phyloP scores from a whole-genome alignment of 2,329 filamentous ascomycete genomes.

The Orbilia javanica region DNA sequence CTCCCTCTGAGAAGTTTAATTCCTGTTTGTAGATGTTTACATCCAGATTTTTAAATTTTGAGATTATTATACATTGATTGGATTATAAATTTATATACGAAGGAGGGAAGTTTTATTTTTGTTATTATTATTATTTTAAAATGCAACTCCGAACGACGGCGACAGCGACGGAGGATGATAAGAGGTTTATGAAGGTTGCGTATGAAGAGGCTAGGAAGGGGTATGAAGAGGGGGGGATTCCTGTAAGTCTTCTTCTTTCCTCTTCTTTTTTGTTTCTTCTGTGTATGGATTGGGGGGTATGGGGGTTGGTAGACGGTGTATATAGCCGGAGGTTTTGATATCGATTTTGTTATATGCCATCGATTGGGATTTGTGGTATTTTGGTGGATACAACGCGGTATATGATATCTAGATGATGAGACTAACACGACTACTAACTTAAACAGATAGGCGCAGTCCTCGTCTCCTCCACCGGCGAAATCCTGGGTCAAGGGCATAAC shows the following conservation, averaged over 20 bases:
- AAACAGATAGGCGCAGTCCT: constrained; percentile 71
- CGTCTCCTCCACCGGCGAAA: constrained; percentile 76
- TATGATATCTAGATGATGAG: neutral
- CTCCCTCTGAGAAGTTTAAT: too few relatives aligned
- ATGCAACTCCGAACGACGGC: neutral
- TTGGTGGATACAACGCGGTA: neutral
- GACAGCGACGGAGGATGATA: constrained; percentile 23
- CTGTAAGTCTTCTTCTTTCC: constrained; percentile 64
- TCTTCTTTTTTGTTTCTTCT: neutral
- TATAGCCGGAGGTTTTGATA: neutral
- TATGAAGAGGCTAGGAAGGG: constrained; percentile 68
- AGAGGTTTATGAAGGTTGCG: constrained; percentile 64
- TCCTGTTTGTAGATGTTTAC: too few relatives aligned
- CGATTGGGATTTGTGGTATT: neutral
- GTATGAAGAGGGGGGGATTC: constrained; percentile 69
- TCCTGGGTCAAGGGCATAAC: constrained; percentile 80
- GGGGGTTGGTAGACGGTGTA: too few relatives aligned
- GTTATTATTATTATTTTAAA: neutral
- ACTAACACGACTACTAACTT: too few relatives aligned
- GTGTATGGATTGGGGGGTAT: too few relatives aligned
- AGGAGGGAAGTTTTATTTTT: too few relatives aligned
- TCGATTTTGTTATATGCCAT: too few relatives aligned
- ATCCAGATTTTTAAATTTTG: too few relatives aligned
- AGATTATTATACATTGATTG: too few relatives aligned
- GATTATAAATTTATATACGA: too few relatives aligned